Base-by-base conservation (phyloP, 2,329 filamentous ascomycete genomes). In the Aspergillus niger region DNA sequence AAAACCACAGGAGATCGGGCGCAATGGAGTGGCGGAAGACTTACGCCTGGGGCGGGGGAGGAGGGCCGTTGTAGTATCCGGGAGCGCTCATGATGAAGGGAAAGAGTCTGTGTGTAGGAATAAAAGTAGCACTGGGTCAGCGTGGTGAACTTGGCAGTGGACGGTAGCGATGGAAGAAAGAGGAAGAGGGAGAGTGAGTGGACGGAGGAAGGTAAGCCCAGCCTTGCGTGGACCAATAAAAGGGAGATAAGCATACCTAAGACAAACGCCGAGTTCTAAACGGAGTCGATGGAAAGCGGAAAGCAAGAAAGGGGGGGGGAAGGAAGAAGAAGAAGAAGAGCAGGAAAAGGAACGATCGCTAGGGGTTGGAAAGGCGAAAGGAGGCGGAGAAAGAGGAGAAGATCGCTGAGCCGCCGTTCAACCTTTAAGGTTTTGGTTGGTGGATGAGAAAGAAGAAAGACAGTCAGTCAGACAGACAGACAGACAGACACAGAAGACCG, bases 1-100 rank as follows among this genome's bases (percentile, higher is more conserved):
- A 48, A 11, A 41, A 6, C 55, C 28, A 22, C 20, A 22, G 41
- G 53, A 26, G 17, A n/a, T 28, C 15, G 38, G 48, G 20, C 36
- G 28, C 36, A 11, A 39, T 17, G 39, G 11, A 36, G 44, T 20
- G 41, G 39, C 39, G 60, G n/a, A 17, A 24, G 61, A 70, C 74
- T 66, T 74, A 79, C 68, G 72, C 68, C 65, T 76, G 78, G 57
- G 72, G 77, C 55, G 75, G 76, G 52, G 76, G 72, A 58, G 74
- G 76, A 55, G 71, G 72, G 7, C 63, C 61, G 30, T 64, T 61
- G 63, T 71, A 70, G 58, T 70, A 63, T 53, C 65, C 61, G 15
- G 61, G 54, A 39, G 63, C 54, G 56, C 66, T 68, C 61, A 69
- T 69, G 57, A 48, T 62, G 61, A 56, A 47, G 61, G 49, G 17